phyloP scores from a whole-genome alignment of 148 eudicot genomes.

The Rhododendron mucronatum region DNA sequence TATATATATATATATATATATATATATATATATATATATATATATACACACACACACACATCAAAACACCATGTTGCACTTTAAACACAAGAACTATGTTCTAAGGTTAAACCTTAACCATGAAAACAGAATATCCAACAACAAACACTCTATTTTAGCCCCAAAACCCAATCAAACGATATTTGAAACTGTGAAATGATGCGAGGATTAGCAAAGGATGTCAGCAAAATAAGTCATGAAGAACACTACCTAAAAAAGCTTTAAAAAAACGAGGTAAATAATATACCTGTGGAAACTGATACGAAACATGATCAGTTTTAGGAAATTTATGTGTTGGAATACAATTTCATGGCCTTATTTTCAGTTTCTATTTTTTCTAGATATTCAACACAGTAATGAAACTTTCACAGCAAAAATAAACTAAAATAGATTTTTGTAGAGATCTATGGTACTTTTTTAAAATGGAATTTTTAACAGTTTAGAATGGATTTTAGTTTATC shows the following conservation, averaged over 20 bases:
- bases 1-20: no score
- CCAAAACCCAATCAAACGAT: not conserved
- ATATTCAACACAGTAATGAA: not conserved
- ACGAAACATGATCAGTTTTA: not conserved
- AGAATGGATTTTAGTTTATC: not conserved
- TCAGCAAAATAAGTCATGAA: not conserved
- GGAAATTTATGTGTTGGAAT: not conserved
- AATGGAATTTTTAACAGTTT: not conserved
- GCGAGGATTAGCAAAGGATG: not conserved
- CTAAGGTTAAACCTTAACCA: no score
- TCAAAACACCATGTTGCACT: not conserved
- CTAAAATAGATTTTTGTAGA: not conserved
- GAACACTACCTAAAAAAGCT: not conserved
- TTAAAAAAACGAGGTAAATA: not conserved
- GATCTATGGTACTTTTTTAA: not conserved
- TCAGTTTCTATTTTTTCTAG: not conserved
- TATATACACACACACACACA: no score
- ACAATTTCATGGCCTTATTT: not conserved
- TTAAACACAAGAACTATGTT: not conserved
- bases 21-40: no score
- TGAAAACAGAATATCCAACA: not conserved
- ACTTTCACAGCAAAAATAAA: not conserved
- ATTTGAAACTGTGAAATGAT: not conserved
- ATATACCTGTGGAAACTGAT: not conserved
- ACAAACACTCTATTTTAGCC: not conserved